Conservation (phyloP, 306 rosid species). For the Cyclanthera cordifolia region DNA sequence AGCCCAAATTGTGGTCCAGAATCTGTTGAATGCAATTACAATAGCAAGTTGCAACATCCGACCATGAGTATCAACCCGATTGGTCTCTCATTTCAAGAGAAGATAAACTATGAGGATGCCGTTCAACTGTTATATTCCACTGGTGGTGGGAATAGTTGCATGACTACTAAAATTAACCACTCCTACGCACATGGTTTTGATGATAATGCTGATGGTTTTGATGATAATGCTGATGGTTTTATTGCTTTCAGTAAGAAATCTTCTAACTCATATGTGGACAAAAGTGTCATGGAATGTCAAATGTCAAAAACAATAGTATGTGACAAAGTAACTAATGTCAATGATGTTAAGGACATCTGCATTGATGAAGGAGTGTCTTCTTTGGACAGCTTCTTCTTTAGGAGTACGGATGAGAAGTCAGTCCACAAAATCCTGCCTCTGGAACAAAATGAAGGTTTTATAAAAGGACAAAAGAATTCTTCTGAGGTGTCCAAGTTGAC, state of each 20-base stretch:
- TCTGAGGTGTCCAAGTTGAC: neutral
- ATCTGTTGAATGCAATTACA: constrained; percentile 32
- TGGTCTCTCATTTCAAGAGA: constrained; percentile 17
- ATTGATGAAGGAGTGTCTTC: constrained; percentile 56
- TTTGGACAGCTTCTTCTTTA: constrained; percentile 36
- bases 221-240: neutral
- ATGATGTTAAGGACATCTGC: constrained; percentile 68
- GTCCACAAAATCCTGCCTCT: constrained; percentile 16
- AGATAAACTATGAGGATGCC: constrained; percentile 20
- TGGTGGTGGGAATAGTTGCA: neutral
- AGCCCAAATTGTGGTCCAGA: constrained; percentile 26
- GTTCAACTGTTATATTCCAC: neutral
- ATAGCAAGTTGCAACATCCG: constrained; percentile 23
- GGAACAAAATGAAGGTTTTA: constrained; percentile 7
- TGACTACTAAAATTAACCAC: neutral
- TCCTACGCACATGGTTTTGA: neutral
- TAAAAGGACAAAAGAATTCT: constrained; percentile 21
- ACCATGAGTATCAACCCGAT: constrained; percentile 31
- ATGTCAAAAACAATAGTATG: constrained; percentile 36
- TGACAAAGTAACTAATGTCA: constrained; percentile 39
- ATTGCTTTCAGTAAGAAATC: constrained; percentile 23
- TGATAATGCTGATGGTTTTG: neutral
- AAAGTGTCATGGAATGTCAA: constrained; percentile 43
- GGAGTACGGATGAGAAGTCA: constrained; percentile 22
- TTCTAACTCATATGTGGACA: constrained; percentile 34